Percentiles rank a stretch among this genome's conserved stretches.
Evolutionary conservation across 257 asterid species (phyloP).

Genomic region (Nicotiana benthamiana): DNA sequence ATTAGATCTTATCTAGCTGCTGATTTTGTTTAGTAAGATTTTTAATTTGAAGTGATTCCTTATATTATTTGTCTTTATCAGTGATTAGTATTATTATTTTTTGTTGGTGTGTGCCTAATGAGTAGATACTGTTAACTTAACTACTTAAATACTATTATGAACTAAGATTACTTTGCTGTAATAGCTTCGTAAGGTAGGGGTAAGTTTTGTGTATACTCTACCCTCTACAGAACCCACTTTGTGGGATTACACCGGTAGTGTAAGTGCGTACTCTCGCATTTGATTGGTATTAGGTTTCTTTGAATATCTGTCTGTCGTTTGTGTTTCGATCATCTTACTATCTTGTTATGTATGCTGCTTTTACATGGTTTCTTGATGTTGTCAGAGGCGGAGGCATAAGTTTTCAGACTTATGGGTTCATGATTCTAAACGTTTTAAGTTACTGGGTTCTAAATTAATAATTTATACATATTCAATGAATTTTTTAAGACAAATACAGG

Average conservation of each 20-base stretch:
- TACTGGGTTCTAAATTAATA: too few relatives aligned
- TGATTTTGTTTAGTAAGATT: slow-evolving; percentile 35
- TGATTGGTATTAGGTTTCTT: too few relatives aligned
- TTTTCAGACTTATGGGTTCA: too few relatives aligned
- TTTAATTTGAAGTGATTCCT: slow-evolving; percentile 34
- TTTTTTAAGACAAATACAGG: too few relatives aligned
- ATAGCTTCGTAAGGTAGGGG: neutral
- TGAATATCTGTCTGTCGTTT: too few relatives aligned
- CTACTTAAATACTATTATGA: neutral
- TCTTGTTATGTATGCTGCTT: too few relatives aligned
- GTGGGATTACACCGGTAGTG: neutral
- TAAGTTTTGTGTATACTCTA: neutral
- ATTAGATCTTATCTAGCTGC: slow-evolving; percentile 9
- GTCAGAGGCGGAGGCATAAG: too few relatives aligned
- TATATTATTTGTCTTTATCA: slow-evolving; percentile 40
- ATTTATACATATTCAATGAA: too few relatives aligned
- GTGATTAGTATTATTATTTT: slow-evolving; percentile 17
- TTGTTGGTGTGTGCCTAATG: slow-evolving; percentile 39
- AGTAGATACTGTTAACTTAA: slow-evolving; percentile 18
- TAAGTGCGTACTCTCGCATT: too few relatives aligned
- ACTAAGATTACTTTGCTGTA: neutral
- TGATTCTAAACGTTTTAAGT: too few relatives aligned
- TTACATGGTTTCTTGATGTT: too few relatives aligned
- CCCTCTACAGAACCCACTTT: neutral
- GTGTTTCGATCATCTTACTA: too few relatives aligned